Evolutionary conservation across 495 filamentous ascomycete genomes (phyloP).

Genomic region (Daldinia caldariorum): DNA sequence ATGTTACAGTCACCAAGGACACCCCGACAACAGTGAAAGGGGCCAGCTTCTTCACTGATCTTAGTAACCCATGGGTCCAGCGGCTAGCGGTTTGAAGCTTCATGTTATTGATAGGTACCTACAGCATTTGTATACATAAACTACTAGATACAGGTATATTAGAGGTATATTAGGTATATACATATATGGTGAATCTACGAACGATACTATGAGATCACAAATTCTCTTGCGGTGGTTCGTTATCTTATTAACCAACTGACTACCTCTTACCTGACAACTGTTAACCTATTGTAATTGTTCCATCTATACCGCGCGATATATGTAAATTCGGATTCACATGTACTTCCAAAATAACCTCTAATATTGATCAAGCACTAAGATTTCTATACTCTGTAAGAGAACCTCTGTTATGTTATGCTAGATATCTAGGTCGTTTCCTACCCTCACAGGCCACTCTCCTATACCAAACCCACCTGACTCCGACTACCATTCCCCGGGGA

Average conservation of each 20-base stretch:
- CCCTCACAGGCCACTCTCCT: neutral
- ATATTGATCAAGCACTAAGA: neutral
- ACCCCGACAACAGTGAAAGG: conserved; percentile 52
- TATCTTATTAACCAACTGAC: no score
- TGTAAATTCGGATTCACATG: no score
- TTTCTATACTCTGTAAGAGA: neutral
- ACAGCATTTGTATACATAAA: neutral
- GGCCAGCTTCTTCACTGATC: conserved; percentile 59
- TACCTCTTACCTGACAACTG: no score
- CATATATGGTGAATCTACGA: neutral
- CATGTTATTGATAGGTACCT: neutral
- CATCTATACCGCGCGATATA: no score
- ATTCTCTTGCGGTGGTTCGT: no score
- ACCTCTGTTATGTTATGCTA: neutral
- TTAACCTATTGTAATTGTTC: no score
- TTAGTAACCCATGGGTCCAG: conserved; percentile 49
- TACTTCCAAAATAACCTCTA: neutral
- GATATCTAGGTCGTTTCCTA: neutral
- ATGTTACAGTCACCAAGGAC: conserved; percentile 49
- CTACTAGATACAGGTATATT: no score
- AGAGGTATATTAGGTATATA: neutral
- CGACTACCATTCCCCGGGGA: neutral
- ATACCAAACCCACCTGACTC: neutral
- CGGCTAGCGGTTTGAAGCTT: conserved; percentile 19
- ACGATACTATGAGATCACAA: no score